Conservation (phyloP, 2,329 filamentous ascomycete genomes). For the Mollisia scopiformis region DNA sequence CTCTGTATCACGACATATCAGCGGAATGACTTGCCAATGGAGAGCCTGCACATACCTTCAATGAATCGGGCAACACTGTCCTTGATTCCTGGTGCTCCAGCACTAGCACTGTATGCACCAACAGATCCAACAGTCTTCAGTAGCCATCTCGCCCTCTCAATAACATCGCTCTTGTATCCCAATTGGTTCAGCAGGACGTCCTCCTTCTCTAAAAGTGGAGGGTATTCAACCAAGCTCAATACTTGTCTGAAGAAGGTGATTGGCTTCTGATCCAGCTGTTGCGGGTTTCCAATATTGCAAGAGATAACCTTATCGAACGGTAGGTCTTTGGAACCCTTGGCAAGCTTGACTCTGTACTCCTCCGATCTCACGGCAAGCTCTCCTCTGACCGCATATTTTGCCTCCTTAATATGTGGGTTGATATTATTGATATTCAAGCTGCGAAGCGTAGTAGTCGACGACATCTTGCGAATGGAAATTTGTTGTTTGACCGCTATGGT, state of each 20-base stretch:
- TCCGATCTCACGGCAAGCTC: slow-evolving; percentile 94
- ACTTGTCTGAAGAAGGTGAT: slow-evolving; percentile 99
- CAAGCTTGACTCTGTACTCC: slow-evolving; percentile 78
- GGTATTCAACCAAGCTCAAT: slow-evolving; percentile 90
- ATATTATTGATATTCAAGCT: slow-evolving; percentile 82
- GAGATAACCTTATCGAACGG: slow-evolving; percentile 92
- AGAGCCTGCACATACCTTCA: slow-evolving; percentile 62
- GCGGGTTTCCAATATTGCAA: slow-evolving; percentile 98
- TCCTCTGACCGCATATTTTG: slow-evolving; percentile 95
- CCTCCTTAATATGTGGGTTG: slow-evolving; percentile 84
- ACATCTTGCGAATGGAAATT: slow-evolving; percentile 30
- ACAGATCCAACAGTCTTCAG: slow-evolving; percentile 86
- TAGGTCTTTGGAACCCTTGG: slow-evolving; percentile 57
- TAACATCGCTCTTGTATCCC: slow-evolving; percentile 87
- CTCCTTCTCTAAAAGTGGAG: slow-evolving; percentile 78
- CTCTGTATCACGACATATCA: slow-evolving; percentile 47
- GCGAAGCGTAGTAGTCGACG: slow-evolving; percentile 42
- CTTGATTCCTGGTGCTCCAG: slow-evolving; percentile 83
- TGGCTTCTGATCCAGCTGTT: slow-evolving; percentile 98
- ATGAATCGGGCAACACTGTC: slow-evolving; percentile 92
- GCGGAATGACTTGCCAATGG: not conserved
- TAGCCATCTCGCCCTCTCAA: slow-evolving; percentile 80
- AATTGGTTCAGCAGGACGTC: slow-evolving; percentile 75
- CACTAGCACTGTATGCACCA: slow-evolving; percentile 94
- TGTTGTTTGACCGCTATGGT: not conserved